Conservation (phyloP, 192 early-diverging fungal genomes). For the Phycomyces blakesleeanus region DNA sequence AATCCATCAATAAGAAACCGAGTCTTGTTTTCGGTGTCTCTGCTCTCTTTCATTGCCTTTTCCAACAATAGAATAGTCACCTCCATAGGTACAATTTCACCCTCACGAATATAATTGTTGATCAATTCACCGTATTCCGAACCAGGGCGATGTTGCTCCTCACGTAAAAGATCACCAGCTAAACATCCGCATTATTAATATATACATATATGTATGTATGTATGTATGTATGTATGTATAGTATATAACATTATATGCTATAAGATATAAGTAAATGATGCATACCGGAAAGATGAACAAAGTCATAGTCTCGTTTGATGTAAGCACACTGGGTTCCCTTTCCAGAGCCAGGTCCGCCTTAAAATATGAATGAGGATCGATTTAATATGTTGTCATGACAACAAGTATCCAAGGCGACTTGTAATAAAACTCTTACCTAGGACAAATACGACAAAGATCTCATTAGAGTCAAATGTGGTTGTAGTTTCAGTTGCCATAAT, state of each 20-base stretch:
- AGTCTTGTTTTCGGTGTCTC: slow-evolving; percentile 43
- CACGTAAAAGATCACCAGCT: slow-evolving; percentile 93
- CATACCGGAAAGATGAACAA: slow-evolving; percentile 87
- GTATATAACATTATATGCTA: no score
- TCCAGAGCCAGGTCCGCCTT: slow-evolving; percentile 78
- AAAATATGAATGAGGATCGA: neutral
- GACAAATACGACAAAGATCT: slow-evolving; percentile 31
- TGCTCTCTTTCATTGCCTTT: slow-evolving; percentile 74
- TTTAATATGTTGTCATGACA: slow-evolving; percentile 10
- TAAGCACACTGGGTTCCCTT: slow-evolving; percentile 95
- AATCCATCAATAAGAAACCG: slow-evolving; percentile 96
- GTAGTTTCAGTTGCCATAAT: neutral
- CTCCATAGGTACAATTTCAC: slow-evolving; percentile 91
- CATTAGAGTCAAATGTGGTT: slow-evolving; percentile 19
- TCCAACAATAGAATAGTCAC: slow-evolving; percentile 89
- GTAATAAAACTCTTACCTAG: slow-evolving; percentile 15
- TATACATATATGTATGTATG: no score
- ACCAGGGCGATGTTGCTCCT: slow-evolving; percentile 73
- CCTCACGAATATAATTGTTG: slow-evolving; percentile 83
- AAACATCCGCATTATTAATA: no score
- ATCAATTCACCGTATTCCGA: slow-evolving; percentile 89
- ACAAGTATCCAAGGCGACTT: neutral
- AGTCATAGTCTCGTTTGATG: slow-evolving; percentile 83
- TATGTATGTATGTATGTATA: no score
- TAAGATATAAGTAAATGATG: no score